Conservation (phyloP, 1,284 basidiomycete genomes). For the Sporisorium graminicola region DNA sequence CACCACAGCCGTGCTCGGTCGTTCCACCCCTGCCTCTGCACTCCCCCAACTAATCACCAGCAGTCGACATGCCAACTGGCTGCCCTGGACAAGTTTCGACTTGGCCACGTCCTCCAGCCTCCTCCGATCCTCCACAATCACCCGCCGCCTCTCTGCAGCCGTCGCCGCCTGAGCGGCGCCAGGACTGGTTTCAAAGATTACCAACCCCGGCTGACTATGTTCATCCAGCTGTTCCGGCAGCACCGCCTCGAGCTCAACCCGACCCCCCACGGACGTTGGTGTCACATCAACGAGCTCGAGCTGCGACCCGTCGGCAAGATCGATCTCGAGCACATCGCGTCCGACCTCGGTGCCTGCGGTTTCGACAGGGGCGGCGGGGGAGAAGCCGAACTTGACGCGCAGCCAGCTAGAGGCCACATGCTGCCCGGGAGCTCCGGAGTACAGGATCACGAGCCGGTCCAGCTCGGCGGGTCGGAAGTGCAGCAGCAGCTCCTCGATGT, state of each 20-base stretch:
- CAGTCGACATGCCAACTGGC: slow-evolving; percentile 30
- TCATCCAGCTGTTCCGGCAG: slow-evolving; percentile 14
- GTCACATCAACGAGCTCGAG: slow-evolving; percentile 37
- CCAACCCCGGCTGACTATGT: slow-evolving; percentile 33
- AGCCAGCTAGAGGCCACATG: slow-evolving; percentile 51
- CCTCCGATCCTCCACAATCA: slow-evolving; percentile 17
- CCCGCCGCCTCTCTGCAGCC: slow-evolving; percentile 6
- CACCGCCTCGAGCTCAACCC: slow-evolving; percentile 8
- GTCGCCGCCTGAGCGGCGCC: slow-evolving; percentile 12
- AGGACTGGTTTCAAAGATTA: slow-evolving; percentile 46
- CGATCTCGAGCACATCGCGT: slow-evolving; percentile 28
- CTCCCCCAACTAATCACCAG: slow-evolving; percentile 37
- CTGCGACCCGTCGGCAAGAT: slow-evolving; percentile 40
- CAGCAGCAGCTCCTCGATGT: slow-evolving; percentile 38
- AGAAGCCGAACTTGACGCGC: slow-evolving; percentile 46
- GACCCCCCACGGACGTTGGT: neutral
- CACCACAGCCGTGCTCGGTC: neutral
- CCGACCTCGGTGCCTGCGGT: slow-evolving; percentile 1
- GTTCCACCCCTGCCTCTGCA: neutral
- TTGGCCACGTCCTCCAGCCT: slow-evolving; percentile 27
- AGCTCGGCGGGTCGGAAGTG: slow-evolving; percentile 35
- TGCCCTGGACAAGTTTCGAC: slow-evolving; percentile 11
- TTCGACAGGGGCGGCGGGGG: slow-evolving; percentile 5
- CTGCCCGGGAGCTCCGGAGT: slow-evolving; percentile 28
- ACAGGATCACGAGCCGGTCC: slow-evolving; percentile 28